Evolutionary conservation across 306 rosid genomes (phyloP).

Genomic region (Clitoria ternatea): DNA sequence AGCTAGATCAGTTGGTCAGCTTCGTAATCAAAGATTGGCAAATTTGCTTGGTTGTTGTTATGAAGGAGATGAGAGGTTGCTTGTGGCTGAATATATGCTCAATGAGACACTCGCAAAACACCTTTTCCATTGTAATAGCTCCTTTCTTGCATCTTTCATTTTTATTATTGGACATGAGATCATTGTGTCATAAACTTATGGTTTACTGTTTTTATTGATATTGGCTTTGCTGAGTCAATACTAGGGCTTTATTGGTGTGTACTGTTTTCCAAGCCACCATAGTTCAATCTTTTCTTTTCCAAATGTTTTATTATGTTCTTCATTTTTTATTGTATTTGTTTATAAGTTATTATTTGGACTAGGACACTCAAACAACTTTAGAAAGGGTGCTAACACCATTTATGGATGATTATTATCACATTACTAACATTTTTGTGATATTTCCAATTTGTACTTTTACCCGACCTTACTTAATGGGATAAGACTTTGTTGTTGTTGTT

Average conservation of each 20-base stretch:
- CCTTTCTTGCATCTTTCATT: background rate
- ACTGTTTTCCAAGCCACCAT: background rate
- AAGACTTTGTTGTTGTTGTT: too few species aligned
- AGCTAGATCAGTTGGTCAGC: constrained; percentile 81
- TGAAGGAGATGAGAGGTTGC: constrained; percentile 83
- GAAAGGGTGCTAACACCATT: background rate
- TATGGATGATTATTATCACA: background rate
- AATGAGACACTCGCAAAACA: constrained; percentile 80
- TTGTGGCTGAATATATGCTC: constrained; percentile 79
- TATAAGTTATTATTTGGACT: background rate
- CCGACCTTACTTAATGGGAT: too few species aligned
- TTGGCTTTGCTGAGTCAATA: background rate
- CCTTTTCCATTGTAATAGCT: constrained; percentile 68
- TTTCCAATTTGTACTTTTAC: background rate
- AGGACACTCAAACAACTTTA: background rate
- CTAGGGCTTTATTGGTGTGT: background rate
- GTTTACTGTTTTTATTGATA: background rate
- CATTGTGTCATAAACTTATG: background rate
- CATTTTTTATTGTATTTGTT: background rate
- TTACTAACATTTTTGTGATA: background rate
- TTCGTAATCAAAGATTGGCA: constrained; percentile 66
- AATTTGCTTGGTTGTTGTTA: constrained; percentile 76
- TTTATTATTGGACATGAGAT: background rate
- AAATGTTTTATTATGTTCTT: background rate
- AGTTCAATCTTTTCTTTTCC: too few species aligned